Evolutionary conservation across 257 asterid genomes (phyloP), one percentile per base, ranked within the genome.

Genomic region (Rubia yunnanensis): DNA sequence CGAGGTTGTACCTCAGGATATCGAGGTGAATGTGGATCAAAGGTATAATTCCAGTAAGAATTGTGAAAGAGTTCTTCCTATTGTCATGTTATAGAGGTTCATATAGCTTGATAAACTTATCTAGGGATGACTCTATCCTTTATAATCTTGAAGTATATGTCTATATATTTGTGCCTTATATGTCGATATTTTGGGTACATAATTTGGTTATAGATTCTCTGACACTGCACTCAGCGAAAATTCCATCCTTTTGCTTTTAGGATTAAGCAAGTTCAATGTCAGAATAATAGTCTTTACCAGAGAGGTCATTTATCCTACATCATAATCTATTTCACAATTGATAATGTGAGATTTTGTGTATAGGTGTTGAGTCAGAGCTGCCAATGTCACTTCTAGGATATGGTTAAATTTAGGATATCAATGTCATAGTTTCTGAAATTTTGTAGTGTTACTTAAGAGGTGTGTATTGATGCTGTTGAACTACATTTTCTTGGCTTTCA

Each of bases 21-120:
- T 70, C 38, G 92, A 80, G 55, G 73, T 64, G 61, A 81, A 86
- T 69, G 23, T 20, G 24, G 95, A 92, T 69, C 88, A 84, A 70
- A 87, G 97, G 97, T 90, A 35, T 13, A 71, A 34, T 70, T 72
- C 39, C 34, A 30, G 22, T 56, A 53, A 64, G 26, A 41, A 46
- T 30, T 50, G 46, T 54, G 27, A 49, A 13, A 10, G 22, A 13
- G 6, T 32, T 32, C 31, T 36, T 67, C 28, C n/a, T 36, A 3
- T 26, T 60, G 27, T 5, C 14, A 18, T 48, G 24, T 50, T 50
- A 48, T 60, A 35, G 32, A 10, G 36, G 66, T 48, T 31, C 62
- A 31, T n/a, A 31, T 34, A 4, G 46, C 6, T 18, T 62, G 34
- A 11, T 39, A 54, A 17, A 61, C 0, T 18, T 49, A 46, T 31